phyloP scores from a whole-genome alignment of 1,284 basidiomycete species.

The Papiliotrema flavescens region DNA sequence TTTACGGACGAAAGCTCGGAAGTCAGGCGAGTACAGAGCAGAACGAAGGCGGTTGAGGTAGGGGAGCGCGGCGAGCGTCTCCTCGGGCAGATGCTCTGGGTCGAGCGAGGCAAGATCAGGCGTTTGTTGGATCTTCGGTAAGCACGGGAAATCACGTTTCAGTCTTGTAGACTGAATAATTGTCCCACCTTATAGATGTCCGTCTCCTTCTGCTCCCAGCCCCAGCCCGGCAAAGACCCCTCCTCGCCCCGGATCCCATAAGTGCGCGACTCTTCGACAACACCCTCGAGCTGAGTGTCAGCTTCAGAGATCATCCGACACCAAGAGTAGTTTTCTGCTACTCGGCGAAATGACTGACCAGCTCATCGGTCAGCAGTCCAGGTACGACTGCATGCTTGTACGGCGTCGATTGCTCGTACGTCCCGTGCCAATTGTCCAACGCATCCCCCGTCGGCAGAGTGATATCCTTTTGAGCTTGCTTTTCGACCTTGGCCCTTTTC shows the following conservation, averaged over 20 bases:
- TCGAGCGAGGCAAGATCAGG: slow-evolving; percentile 92
- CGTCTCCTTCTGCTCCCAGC: slow-evolving; percentile 94
- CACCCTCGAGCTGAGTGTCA: slow-evolving; percentile 58
- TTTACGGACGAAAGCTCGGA: slow-evolving; percentile 76
- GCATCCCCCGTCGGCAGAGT: slow-evolving; percentile 20
- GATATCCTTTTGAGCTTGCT: slow-evolving; percentile 16
- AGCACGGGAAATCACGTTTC: background rate
- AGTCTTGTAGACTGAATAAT: background rate
- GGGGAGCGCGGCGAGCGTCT: slow-evolving; percentile 66
- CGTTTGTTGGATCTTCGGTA: slow-evolving; percentile 82
- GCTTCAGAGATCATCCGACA: background rate
- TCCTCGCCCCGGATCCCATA: slow-evolving; percentile 47
- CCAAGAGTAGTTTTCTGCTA: slow-evolving; percentile 55
- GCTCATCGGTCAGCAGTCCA: slow-evolving; percentile 77
- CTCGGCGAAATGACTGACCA: slow-evolving; percentile 53
- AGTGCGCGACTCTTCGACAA: slow-evolving; percentile 56
- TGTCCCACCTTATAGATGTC: slow-evolving; percentile 89
- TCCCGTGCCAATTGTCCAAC: slow-evolving; percentile 29
- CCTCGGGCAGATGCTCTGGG: slow-evolving; percentile 57
- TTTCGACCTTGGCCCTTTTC: slow-evolving; percentile 26
- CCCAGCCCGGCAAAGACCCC: slow-evolving; percentile 51
- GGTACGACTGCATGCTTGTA: slow-evolving; percentile 83
- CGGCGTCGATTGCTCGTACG: slow-evolving; percentile 63
- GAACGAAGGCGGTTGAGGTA: slow-evolving; percentile 78
- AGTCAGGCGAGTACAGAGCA: slow-evolving; percentile 83